Base-by-base conservation (phyloP, 1,139 yeast species). In the Candida anutae region DNA sequence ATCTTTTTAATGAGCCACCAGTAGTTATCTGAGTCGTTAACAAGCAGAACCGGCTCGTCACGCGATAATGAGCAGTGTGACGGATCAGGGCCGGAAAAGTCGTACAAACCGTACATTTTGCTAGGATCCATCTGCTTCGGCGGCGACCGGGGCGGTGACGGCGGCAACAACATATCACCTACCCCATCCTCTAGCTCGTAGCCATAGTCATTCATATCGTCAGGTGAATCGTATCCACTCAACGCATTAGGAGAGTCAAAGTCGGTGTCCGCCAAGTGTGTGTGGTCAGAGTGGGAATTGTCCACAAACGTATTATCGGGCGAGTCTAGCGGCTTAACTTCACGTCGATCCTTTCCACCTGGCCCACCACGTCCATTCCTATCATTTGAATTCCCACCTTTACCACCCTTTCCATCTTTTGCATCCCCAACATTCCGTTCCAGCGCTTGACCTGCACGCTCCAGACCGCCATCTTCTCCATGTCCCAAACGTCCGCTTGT, bases 1-100 rank as follows among this genome's bases (percentile, higher is more conserved):
- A 77, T 64, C 40, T 84, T 75, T 34, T 77, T 69, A 16, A 90
- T 88, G 10, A 88, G 60, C 98, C 98, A 90, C 98, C 98, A 90
- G 57, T 90, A 90, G 35, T 85, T 74, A 53, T 90, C 96, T 33
- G 82, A 77, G 47, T 90, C 98, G 46, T 87, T 88, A 21, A 90
- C 58, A 20, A 90, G 59, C 26, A 73, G 63, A 36, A 93, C 90
- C 1, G 94, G 78, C 45, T 87, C 95, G 44, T 93, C 93, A 42
- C 85, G 74, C 16, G 62, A 53, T 6, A 90, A 68, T 28, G 80
- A 76, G 38, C 95, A 83, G 56, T 90, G 98, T 30, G 94, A 87
- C 8, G 94, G 93, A 45, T 88, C 96, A 4, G 95, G 94, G 1
- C 97, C 98, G 22, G 69, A 69, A 45, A 90, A 88, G 31, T 88